Evolutionary conservation across 164 flowering plant species (phyloP).

Genomic region (Vitis labrusca): DNA sequence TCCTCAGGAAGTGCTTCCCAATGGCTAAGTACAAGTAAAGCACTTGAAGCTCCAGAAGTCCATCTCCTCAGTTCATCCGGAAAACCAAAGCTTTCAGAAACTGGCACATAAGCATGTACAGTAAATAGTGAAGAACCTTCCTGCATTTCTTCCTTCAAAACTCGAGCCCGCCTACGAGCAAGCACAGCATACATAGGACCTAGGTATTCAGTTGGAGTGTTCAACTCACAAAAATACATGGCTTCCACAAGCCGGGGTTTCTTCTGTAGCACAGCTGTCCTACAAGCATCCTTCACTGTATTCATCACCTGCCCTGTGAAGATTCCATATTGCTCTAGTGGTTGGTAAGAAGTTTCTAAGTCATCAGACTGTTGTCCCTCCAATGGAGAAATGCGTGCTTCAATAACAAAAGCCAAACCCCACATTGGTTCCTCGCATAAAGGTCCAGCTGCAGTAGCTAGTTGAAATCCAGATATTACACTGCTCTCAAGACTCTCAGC

Average conservation of each 20-base stretch:
- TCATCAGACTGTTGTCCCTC: slow-evolving; percentile 28
- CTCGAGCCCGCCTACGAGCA: slow-evolving; percentile 65
- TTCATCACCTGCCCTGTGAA: slow-evolving; percentile 87
- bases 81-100: slow-evolving; percentile 88
- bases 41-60: slow-evolving; percentile 51
- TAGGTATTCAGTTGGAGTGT: slow-evolving; percentile 74
- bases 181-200: slow-evolving; percentile 87
- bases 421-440: slow-evolving; percentile 95
- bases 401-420: slow-evolving; percentile 81
- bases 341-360: slow-evolving; percentile 31
- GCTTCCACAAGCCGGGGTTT: slow-evolving; percentile 87
- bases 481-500: slow-evolving; percentile 71
- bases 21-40: slow-evolving; percentile 76
- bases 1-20: slow-evolving; percentile 87
- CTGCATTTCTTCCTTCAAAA: slow-evolving; percentile 90
- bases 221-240: slow-evolving; percentile 84
- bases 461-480: slow-evolving; percentile 81
- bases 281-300: slow-evolving; percentile 83
- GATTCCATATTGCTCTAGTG: slow-evolving; percentile 56
- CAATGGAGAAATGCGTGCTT: slow-evolving; percentile 53
- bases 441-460: slow-evolving; percentile 88
- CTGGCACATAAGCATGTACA: slow-evolving; percentile 89
- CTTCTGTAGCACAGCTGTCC: slow-evolving; percentile 71
- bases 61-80: slow-evolving; percentile 63
- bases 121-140: slow-evolving; percentile 88